A percentile compares a stretch with the other conserved stretches of the same genome.
These are phyloP conservation scores for Zychaea mexicana DNA, from an alignment of 371 early-diverging fungal species.

Conservation along the genomic window DNA sequence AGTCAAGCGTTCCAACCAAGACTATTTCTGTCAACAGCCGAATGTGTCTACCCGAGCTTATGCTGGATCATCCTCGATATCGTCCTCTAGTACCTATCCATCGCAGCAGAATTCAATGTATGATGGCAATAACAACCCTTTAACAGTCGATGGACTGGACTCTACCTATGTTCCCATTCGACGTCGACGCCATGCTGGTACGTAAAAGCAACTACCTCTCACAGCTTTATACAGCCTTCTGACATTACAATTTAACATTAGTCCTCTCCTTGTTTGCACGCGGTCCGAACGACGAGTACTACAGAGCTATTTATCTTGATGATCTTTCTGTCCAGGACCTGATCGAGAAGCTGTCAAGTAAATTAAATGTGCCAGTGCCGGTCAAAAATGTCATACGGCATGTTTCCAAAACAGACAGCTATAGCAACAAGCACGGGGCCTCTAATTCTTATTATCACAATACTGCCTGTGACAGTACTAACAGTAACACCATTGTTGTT, in stretches of 20 bases:
- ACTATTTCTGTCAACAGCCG: neutral
- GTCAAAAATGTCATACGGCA: conserved; percentile 38
- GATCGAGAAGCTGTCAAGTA: conserved; percentile 28
- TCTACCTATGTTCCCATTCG: conserved; percentile 36
- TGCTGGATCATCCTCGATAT: neutral
- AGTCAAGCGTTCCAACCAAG: neutral
- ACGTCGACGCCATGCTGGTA: conserved; percentile 36
- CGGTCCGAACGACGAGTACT: conserved; percentile 40
- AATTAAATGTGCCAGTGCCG: conserved; percentile 36
- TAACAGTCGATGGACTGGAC: conserved; percentile 24
- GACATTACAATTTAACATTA: conserved; percentile 10
- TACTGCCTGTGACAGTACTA: too few species aligned
- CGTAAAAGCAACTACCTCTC: neutral
- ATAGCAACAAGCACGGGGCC: too few species aligned
- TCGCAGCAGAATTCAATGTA: neutral
- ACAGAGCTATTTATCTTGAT: conserved; percentile 60
- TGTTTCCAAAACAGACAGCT: conserved; percentile 29
- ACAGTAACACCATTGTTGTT: conserved; percentile 25
- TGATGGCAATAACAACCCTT: neutral
- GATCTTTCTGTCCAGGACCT: conserved; percentile 43
- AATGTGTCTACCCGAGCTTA: neutral
- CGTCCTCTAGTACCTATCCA: neutral
- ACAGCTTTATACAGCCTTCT: neutral
- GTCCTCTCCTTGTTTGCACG: conserved; percentile 56
- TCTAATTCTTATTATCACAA: too few species aligned